These are phyloP conservation scores for Neurospora discreta DNA, from an alignment of 495 filamentous ascomycete species.

Conservation along the genomic window DNA sequence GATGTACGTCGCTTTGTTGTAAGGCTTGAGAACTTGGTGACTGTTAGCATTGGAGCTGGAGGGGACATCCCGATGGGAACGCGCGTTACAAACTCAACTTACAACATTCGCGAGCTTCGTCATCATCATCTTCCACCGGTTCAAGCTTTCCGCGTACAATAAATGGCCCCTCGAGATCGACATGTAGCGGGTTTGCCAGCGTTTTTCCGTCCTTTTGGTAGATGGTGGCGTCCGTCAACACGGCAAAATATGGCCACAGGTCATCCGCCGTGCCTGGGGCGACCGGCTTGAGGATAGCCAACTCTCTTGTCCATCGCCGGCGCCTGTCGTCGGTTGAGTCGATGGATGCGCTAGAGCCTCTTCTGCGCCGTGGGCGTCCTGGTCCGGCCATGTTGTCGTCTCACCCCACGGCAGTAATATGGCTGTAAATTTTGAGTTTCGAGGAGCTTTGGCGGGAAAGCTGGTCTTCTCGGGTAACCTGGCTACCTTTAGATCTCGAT, in stretches of 20 bases:
- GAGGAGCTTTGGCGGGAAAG: background rate
- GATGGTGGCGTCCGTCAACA: constrained; percentile 35
- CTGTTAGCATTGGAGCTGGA: constrained; percentile 15
- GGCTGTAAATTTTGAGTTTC: background rate
- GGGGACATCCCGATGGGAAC: background rate
- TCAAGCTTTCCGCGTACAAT: constrained; percentile 33
- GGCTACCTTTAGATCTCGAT: background rate
- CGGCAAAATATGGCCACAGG: constrained; percentile 29
- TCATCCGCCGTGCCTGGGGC: constrained; percentile 8
- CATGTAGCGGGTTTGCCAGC: constrained; percentile 31
- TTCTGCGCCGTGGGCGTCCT: constrained; percentile 21
- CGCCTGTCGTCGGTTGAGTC: constrained; percentile 13
- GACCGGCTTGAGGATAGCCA: constrained; percentile 22
- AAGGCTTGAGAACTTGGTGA: constrained; percentile 34
- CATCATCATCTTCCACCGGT: constrained; percentile 19
- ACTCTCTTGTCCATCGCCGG: constrained; percentile 24
- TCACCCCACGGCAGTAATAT: background rate
- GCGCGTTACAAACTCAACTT: background rate
- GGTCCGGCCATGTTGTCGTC: constrained; percentile 16
- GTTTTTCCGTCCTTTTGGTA: constrained; percentile 28
- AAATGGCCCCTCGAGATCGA: constrained; percentile 30
- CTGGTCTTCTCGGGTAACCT: background rate
- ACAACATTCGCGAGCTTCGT: constrained; percentile 9
- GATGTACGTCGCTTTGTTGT: constrained; percentile 41
- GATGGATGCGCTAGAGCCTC: constrained; percentile 22